Percentiles rank a stretch among this genome's conserved stretches.
Evolutionary conservation across 2,329 filamentous ascomycete genomes (phyloP).

Genomic region (Ilyonectria mors-panacis): DNA sequence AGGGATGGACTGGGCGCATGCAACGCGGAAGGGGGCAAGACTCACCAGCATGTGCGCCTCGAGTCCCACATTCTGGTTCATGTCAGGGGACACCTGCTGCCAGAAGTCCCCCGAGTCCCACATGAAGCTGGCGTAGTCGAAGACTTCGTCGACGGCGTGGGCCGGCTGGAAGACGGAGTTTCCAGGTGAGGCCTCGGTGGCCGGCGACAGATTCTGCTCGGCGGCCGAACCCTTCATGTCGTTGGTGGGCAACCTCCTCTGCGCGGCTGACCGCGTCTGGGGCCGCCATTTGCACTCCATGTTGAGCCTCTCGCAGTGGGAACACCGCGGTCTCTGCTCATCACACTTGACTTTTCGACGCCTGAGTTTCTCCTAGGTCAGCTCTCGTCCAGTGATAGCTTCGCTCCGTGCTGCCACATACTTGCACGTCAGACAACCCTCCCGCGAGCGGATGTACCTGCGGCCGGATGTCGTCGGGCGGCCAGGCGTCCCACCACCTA

Average conservation of each 20-base stretch:
- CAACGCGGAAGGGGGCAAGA: conserved; percentile 12
- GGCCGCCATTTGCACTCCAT: conserved; percentile 66
- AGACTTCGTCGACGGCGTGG: conserved; percentile 59
- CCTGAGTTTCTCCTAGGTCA: conserved; percentile 45
- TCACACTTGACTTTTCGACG: conserved; percentile 67
- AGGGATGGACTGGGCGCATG: conserved; percentile 17
- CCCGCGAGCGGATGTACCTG: conserved; percentile 46
- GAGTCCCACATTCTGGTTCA: conserved; percentile 42
- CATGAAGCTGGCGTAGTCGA: conserved; percentile 65
- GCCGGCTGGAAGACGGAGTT: conserved; percentile 45
- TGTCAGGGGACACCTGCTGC: conserved; percentile 51
- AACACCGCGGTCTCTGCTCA: conserved; percentile 65
- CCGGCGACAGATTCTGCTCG: conserved; percentile 47
- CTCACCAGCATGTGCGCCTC: conserved; percentile 44
- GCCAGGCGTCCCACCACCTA: conserved; percentile 27
- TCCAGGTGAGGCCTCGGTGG: conserved; percentile 48
- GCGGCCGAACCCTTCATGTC: conserved; percentile 25
- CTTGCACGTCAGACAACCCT: conserved; percentile 62
- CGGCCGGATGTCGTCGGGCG: conserved; percentile 37
- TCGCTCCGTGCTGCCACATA: conserved; percentile 41
- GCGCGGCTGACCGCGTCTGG: conserved; percentile 46
- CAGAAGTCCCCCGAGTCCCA: conserved; percentile 59
- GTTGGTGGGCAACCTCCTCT: conserved; percentile 32
- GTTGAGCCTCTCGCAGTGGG: conserved; percentile 66
- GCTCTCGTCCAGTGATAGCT: not conserved